Evolutionary conservation across 768 basidiomycete species (phyloP), one percentile per base, ranked within the genome.

Genomic region (Daedalea quercina): DNA sequence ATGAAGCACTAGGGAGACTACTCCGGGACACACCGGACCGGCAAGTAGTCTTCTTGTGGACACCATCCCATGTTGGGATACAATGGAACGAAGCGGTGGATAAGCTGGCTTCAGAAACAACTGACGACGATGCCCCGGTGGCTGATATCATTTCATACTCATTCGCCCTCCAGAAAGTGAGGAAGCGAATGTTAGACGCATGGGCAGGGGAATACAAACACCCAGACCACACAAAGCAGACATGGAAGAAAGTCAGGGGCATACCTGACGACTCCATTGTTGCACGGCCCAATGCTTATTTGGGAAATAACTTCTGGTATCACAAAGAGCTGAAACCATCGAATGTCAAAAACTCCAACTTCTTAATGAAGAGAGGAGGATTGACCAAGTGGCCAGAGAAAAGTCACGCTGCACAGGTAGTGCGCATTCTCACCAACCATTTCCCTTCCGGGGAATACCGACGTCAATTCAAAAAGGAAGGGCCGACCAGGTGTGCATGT

Each of bases 391-490:
- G 37, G 37, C 8, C 4, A 8, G 15, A 40, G 7, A 45, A 45
- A 3, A 9, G 4, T 6, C 6, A 15, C 11, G 26, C 26, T 12
- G 44, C 44, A 3, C 44, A 22, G 4, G 4, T 42, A 9, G 4
- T 6, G 4, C 19, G 37, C 15, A 15, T 40, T 40, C 3, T 40
- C 15, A 40, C 37, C 19, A 47, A 47, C 7, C 54, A 55, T 43
- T 37, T 42, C 25, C 54, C 54, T 24, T 31, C 37, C 35, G 54
- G 54, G 9, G 48, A 44, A 17, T 55, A 45, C 44, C 25, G 54
- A 15, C 28, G 45, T 17, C 42, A 31, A 8, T 55, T 51, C 35
- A 28, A 55, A n/a, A 17, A 11, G 11, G 28, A 31, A 6, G 28
- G 28, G 28, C 46, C 2, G 35, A 34, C 37, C 26, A 42, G 11